phyloP scores from a whole-genome alignment of 306 rosid species.

The Astragalus glycyphyllos region DNA sequence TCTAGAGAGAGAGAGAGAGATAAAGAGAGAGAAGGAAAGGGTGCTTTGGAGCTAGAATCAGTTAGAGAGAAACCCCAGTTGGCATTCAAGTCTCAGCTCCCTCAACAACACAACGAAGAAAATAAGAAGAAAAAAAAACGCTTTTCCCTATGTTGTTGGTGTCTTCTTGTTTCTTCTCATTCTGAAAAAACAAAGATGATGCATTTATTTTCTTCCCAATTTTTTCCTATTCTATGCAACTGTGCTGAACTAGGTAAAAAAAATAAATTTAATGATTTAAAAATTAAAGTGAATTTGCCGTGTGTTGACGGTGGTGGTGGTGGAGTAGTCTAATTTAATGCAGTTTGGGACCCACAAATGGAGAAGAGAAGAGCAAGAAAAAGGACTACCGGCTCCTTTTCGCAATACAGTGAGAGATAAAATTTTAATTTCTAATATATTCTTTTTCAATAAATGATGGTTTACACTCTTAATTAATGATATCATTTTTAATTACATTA shows the following conservation, averaged over 20 bases:
- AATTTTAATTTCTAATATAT: too few species aligned
- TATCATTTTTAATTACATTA: too few species aligned
- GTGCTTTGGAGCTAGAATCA: constrained; percentile 46
- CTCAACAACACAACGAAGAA: background rate
- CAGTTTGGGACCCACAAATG: constrained; percentile 20
- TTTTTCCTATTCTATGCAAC: background rate
- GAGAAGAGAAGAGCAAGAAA: too few species aligned
- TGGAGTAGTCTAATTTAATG: constrained; percentile 3
- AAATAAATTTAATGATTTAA: background rate
- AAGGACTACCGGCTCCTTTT: too few species aligned
- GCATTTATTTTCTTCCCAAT: background rate
- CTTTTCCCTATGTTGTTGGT: constrained; percentile 26
- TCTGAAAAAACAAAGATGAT: background rate
- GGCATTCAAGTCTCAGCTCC: constrained; percentile 30
- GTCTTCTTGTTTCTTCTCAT: constrained; percentile 20
- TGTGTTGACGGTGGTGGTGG: constrained; percentile 32
- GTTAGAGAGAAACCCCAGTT: constrained; percentile 34
- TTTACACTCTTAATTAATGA: too few species aligned
- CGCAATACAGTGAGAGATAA: too few species aligned
- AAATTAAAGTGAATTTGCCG: constrained; percentile 8
- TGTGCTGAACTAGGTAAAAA: background rate
- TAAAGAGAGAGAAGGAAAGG: constrained; percentile 36
- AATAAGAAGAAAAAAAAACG: background rate
- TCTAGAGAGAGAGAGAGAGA: constrained; percentile 12
- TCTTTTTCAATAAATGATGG: too few species aligned